Conservation (phyloP, 2,329 filamentous ascomycete genomes). For the Sclerotinia trifoliorum region DNA sequence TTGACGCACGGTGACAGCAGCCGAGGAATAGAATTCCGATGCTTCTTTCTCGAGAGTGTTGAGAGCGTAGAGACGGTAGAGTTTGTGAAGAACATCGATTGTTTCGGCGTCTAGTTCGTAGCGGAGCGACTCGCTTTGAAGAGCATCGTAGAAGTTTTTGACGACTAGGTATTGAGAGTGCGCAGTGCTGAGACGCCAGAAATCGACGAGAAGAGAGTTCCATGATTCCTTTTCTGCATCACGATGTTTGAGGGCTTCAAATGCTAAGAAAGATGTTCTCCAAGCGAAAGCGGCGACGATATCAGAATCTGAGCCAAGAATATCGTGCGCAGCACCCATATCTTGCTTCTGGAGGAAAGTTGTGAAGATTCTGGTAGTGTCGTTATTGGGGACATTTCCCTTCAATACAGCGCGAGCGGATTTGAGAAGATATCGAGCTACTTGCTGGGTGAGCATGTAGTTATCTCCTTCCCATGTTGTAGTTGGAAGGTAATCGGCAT, state of each 20-base stretch:
- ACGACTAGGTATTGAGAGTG: slow-evolving; percentile 76
- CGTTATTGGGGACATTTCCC: slow-evolving; percentile 62
- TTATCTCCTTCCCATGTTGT: slow-evolving; percentile 64
- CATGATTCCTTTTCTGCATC: slow-evolving; percentile 73
- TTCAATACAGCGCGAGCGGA: slow-evolving; percentile 68
- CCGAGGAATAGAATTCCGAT: slow-evolving; percentile 69
- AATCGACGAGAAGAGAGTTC: slow-evolving; percentile 76
- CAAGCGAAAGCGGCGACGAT: slow-evolving; percentile 73
- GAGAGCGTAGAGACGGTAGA: slow-evolving; percentile 65
- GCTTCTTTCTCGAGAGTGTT: slow-evolving; percentile 68
- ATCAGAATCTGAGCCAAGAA: slow-evolving; percentile 68
- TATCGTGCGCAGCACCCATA: slow-evolving; percentile 70
- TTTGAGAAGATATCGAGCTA: slow-evolving; percentile 75
- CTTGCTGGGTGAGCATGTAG: slow-evolving; percentile 80
- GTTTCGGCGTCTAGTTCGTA: slow-evolving; percentile 58
- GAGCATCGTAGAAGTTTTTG: slow-evolving; percentile 73
- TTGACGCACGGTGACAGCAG: slow-evolving; percentile 68
- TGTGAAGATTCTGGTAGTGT: slow-evolving; percentile 65
- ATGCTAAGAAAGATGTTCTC: slow-evolving; percentile 71
- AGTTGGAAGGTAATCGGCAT: slow-evolving; percentile 72
- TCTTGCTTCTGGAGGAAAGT: slow-evolving; percentile 64
- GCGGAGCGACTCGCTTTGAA: slow-evolving; percentile 55
- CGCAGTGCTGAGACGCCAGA: slow-evolving; percentile 72
- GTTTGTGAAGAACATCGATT: slow-evolving; percentile 58
- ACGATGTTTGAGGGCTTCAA: slow-evolving; percentile 71